Conservation (phyloP, 1,284 basidiomycete genomes). For the Phellinidium pouzarii region DNA sequence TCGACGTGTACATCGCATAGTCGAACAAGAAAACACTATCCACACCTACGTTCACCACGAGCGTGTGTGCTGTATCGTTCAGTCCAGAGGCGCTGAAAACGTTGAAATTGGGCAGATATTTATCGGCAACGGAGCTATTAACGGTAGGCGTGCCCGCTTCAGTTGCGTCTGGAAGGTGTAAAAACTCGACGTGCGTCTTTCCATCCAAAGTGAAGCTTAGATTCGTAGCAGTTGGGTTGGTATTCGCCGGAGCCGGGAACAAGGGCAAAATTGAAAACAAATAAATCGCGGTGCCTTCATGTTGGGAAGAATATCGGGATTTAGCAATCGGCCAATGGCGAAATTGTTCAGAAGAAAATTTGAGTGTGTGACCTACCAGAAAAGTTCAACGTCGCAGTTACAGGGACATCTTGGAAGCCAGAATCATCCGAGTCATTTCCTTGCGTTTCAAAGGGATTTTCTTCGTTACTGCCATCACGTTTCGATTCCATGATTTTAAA, state of each 20-base stretch:
- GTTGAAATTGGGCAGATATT: slow-evolving; percentile 25
- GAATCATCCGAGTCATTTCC: slow-evolving; percentile 32
- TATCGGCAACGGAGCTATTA: slow-evolving; percentile 21
- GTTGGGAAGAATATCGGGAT: slow-evolving; percentile 2
- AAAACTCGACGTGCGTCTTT: slow-evolving; percentile 26
- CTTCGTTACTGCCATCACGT: slow-evolving; percentile 7
- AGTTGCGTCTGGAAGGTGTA: slow-evolving; percentile 22
- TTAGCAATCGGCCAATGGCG: slow-evolving; percentile 1
- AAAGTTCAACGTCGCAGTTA: slow-evolving; percentile 42
- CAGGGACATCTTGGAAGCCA: slow-evolving; percentile 31
- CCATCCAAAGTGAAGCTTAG: slow-evolving; percentile 30
- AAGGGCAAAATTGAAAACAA: slow-evolving; percentile 29
- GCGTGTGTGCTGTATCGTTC: slow-evolving; percentile 33
- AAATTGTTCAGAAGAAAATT: neutral
- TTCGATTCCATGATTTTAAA: neutral
- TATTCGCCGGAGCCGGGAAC: slow-evolving; percentile 26
- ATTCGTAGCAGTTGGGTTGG: slow-evolving; percentile 29
- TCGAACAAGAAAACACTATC: slow-evolving; percentile 45
- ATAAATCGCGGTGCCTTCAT: slow-evolving; percentile 29
- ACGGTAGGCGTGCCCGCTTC: slow-evolving; percentile 10
- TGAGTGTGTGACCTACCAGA: slow-evolving; percentile 32
- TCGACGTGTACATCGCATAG: slow-evolving; percentile 37
- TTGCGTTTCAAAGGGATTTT: slow-evolving; percentile 25
- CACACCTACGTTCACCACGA: slow-evolving; percentile 38
- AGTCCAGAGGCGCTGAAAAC: slow-evolving; percentile 36